phyloP scores from a whole-genome alignment of 2,329 filamentous ascomycete species.

The Albophoma yamanashiensis region DNA sequence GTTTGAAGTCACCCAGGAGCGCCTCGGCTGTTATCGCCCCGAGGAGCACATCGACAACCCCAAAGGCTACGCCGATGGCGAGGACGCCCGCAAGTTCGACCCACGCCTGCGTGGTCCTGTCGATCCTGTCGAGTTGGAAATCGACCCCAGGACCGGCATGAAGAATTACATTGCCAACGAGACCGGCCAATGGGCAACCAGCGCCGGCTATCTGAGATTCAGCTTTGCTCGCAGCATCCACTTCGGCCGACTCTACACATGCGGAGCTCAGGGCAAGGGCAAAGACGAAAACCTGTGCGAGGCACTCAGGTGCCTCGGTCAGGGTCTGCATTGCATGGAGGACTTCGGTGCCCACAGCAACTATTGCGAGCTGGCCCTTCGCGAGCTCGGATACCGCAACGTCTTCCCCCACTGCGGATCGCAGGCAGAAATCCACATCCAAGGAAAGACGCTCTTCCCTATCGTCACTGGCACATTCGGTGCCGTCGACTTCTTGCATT shows the following conservation, averaged over 20 bases:
- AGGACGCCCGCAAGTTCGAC: slow-evolving; percentile 77
- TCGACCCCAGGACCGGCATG: slow-evolving; percentile 79
- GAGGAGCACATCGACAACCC: slow-evolving; percentile 71
- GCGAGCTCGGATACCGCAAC: slow-evolving; percentile 68
- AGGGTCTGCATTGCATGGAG: slow-evolving; percentile 68
- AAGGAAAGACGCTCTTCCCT: slow-evolving; percentile 58
- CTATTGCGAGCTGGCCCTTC: slow-evolving; percentile 67
- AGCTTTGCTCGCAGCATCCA: slow-evolving; percentile 67
- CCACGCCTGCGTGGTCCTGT: slow-evolving; percentile 73
- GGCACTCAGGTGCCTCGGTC: slow-evolving; percentile 64
- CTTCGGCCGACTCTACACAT: slow-evolving; percentile 65
- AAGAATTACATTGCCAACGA: slow-evolving; percentile 99
- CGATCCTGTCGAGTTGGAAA: slow-evolving; percentile 56
- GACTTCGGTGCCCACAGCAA: slow-evolving; percentile 75
- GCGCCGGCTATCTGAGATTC: slow-evolving; percentile 70
- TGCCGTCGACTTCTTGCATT: slow-evolving; percentile 76
- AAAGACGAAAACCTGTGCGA: slow-evolving; percentile 72
- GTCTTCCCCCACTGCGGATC: slow-evolving; percentile 71
- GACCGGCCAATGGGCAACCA: slow-evolving; percentile 77
- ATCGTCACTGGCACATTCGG: slow-evolving; percentile 67
- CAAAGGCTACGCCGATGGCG: slow-evolving; percentile 74
- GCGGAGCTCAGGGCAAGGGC: slow-evolving; percentile 47
- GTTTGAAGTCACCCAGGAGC: slow-evolving; percentile 73
- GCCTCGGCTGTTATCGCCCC: slow-evolving; percentile 69
- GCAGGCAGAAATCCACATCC: slow-evolving; percentile 50